These are phyloP conservation scores for Mortierella antarctica DNA, from an alignment of 192 early-diverging fungal genomes.

Conservation along the genomic window DNA sequence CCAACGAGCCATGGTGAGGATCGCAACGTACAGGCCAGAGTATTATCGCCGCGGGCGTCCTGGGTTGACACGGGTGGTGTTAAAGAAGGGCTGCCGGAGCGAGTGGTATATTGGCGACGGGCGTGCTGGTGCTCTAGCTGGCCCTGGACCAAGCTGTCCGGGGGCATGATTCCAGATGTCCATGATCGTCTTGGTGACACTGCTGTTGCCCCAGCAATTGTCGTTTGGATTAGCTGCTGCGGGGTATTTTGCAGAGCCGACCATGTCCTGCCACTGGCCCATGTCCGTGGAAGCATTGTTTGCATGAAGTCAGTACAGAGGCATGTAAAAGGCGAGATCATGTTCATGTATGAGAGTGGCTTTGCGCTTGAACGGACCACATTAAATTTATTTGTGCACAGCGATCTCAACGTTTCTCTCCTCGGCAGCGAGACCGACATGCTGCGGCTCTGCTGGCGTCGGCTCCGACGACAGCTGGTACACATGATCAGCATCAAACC, in stretches of 20 bases:
- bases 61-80: too few species aligned
- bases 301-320: too few species aligned
- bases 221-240: too few species aligned
- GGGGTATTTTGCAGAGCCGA: too few species aligned
- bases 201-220: not conserved
- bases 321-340: too few species aligned
- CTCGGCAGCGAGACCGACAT: slow-evolving; percentile 5
- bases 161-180: not conserved
- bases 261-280: too few species aligned
- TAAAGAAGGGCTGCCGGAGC: not conserved
- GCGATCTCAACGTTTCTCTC: slow-evolving; percentile 4
- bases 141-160: not conserved
- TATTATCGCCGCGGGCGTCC: too few species aligned
- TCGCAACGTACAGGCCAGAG: not conserved
- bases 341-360: too few species aligned
- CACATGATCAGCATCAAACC: slow-evolving; percentile 10
- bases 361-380: too few species aligned
- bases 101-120: slow-evolving; percentile 11
- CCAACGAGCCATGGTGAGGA: not conserved
- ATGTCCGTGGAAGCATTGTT: too few species aligned
- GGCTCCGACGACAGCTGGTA: not conserved
- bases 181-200: not conserved
- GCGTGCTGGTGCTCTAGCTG: not conserved
- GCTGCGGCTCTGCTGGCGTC: not conserved
- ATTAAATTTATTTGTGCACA: too few species aligned